Percentiles rank a stretch among this genome's conserved stretches.
Conservation (phyloP, 768 basidiomycete genomes). For the Solioccasus polychromus region DNA sequence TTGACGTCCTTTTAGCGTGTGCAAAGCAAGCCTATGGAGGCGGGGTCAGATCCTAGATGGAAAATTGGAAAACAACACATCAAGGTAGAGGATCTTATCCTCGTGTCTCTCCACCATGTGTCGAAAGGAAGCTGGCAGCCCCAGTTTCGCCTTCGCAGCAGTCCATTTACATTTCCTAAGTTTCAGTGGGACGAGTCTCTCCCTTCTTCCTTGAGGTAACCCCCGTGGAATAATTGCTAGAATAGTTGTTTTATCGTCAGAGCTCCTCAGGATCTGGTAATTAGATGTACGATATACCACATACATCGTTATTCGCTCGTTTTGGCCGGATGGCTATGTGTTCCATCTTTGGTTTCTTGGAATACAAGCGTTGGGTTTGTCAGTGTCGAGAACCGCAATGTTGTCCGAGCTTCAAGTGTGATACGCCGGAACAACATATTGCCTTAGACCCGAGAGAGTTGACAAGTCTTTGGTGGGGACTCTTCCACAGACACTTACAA, state of each 20-base stretch:
- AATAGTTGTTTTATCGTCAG: too few relatives aligned
- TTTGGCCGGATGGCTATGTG: neutral
- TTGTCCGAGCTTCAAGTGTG: neutral
- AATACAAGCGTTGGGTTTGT: neutral
- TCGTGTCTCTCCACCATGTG: constrained; percentile 80
- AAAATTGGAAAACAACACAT: constrained; percentile 57
- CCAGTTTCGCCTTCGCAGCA: constrained; percentile 57
- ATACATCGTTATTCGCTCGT: too few relatives aligned
- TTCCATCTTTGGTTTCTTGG: neutral
- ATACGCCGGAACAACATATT: too few relatives aligned
- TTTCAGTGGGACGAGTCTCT: constrained; percentile 2
- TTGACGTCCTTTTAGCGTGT: constrained; percentile 41
- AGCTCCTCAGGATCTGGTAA: too few relatives aligned
- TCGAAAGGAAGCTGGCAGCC: constrained; percentile 84
- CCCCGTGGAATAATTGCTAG: neutral
- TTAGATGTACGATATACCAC: too few relatives aligned
- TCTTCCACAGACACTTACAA: too few relatives aligned
- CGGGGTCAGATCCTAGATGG: constrained; percentile 61
- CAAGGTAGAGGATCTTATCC: constrained; percentile 61
- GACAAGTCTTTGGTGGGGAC: too few relatives aligned
- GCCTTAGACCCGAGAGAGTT: too few relatives aligned
- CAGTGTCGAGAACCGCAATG: neutral
- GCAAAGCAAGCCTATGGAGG: constrained; percentile 53
- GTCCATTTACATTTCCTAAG: constrained; percentile 1
- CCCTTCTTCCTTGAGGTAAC: neutral